Conservation (phyloP, 148 eudicot species). For the Silene conica region DNA sequence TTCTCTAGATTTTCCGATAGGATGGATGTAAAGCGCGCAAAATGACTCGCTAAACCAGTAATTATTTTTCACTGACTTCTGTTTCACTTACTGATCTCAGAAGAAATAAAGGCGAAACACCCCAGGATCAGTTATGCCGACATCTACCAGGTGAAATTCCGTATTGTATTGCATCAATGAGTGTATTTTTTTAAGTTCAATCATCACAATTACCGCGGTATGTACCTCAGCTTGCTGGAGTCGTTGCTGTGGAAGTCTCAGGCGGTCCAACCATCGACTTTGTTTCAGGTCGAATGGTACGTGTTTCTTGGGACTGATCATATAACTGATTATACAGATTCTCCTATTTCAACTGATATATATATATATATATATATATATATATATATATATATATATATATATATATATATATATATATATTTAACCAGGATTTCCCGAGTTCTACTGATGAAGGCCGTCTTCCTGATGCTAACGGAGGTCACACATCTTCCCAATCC, state of each 20-base stretch:
- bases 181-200: neutral
- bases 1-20: too few species aligned
- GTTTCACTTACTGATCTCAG: constrained; percentile 39
- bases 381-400: too few species aligned
- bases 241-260: constrained; percentile 87
- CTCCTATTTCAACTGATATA: too few species aligned
- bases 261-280: constrained; percentile 83
- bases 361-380: too few species aligned
- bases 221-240: constrained; percentile 76
- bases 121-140: constrained; percentile 82
- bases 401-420: too few species aligned
- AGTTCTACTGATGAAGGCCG: constrained; percentile 76
- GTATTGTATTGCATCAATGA: neutral
- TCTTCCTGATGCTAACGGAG: constrained; percentile 79
- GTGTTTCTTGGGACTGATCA: neutral
- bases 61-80: neutral
- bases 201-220: neutral
- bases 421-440: constrained; percentile 51
- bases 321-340: neutral
- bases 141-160: constrained; percentile 65
- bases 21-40: too few species aligned
- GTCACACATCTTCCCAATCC: constrained; percentile 20
- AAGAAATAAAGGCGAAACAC: constrained; percentile 65
- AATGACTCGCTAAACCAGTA: neutral
- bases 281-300: constrained; percentile 74